Evolutionary conservation across 2,329 filamentous ascomycete genomes (phyloP).

Genomic region (Orbilia blumenaviensis): DNA sequence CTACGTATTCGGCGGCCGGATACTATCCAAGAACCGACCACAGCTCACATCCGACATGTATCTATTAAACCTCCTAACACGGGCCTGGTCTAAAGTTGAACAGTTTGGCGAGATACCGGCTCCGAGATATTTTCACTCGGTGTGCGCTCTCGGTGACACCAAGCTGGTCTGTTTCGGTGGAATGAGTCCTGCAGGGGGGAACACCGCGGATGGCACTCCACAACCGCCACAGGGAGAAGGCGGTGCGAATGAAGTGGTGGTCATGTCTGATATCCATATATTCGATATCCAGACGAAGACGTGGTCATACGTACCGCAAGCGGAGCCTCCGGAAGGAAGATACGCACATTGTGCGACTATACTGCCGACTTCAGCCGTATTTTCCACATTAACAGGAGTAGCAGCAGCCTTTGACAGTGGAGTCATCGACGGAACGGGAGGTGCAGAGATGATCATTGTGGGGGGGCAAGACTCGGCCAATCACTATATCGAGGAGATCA

Average conservation of each 20-base stretch:
- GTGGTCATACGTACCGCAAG: constrained; percentile 84
- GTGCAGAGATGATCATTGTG: constrained; percentile 96
- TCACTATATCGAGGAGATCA: constrained; percentile 98
- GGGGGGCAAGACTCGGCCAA: constrained; percentile 97
- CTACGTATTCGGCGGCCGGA: constrained; percentile 92
- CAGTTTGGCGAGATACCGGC: constrained; percentile 84
- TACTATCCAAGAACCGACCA: constrained; percentile 83
- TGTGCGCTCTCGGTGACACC: constrained; percentile 90
- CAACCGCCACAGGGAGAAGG: constrained; percentile 31
- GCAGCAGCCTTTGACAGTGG: constrained; percentile 78
- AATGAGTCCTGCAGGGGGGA: constrained; percentile 75
- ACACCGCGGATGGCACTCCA: constrained; percentile 19
- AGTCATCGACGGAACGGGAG: constrained; percentile 86
- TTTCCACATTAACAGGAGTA: constrained; percentile 74
- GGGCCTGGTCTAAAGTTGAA: constrained; percentile 93
- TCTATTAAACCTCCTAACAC: constrained; percentile 86
- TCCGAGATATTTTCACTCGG: constrained; percentile 95
- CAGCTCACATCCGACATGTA: constrained; percentile 90
- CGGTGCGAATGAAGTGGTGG: constrained; percentile 83
- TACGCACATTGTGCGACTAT: constrained; percentile 97
- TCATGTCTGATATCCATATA: constrained; percentile 98
- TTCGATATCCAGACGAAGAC: constrained; percentile 83
- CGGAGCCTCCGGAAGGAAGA: constrained; percentile 86
- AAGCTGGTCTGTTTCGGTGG: constrained; percentile 98
- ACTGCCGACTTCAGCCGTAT: constrained; percentile 84